phyloP scores from a whole-genome alignment of 352 stramenopile species.

The Plasmopara muralis region DNA sequence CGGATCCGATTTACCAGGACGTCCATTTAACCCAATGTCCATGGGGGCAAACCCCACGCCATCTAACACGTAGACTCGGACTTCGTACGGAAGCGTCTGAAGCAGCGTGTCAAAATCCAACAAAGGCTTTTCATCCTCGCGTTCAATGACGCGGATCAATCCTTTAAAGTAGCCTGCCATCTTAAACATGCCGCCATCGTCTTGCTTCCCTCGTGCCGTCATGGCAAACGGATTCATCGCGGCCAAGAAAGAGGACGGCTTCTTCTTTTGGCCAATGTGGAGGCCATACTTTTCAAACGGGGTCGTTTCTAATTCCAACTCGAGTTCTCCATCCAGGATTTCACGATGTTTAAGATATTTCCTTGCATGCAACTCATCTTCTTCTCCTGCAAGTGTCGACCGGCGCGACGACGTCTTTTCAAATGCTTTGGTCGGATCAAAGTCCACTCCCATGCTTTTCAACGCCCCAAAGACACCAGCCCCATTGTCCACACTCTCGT shows the following conservation, averaged over 20 bases:
- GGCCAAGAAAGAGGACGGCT: constrained; percentile 52
- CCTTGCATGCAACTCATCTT: constrained; percentile 56
- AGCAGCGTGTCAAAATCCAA: constrained; percentile 67
- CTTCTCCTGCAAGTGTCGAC: constrained; percentile 41
- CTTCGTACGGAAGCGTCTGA: constrained; percentile 67
- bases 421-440: constrained; percentile 57
- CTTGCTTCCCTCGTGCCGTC: constrained; percentile 33
- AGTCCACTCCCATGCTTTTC: constrained; percentile 79
- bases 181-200: constrained; percentile 60
- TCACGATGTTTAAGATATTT: constrained; percentile 80
- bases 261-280: constrained; percentile 74
- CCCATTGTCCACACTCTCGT: constrained; percentile 60
- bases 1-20: constrained; percentile 81
- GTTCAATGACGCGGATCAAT: constrained; percentile 82
- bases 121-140: constrained; percentile 72
- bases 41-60: constrained; percentile 80
- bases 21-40: constrained; percentile 79
- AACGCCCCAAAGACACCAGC: constrained; percentile 82
- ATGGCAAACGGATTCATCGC: constrained; percentile 70
- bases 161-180: constrained; percentile 88
- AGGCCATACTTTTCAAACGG: constrained; percentile 87
- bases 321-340: constrained; percentile 58
- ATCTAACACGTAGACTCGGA: constrained; percentile 86
- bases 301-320: constrained; percentile 70
- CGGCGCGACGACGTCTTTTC: constrained; percentile 45